Conservation (phyloP, 2,329 filamentous ascomycete genomes). For the Trichoderma citrinoviride region DNA sequence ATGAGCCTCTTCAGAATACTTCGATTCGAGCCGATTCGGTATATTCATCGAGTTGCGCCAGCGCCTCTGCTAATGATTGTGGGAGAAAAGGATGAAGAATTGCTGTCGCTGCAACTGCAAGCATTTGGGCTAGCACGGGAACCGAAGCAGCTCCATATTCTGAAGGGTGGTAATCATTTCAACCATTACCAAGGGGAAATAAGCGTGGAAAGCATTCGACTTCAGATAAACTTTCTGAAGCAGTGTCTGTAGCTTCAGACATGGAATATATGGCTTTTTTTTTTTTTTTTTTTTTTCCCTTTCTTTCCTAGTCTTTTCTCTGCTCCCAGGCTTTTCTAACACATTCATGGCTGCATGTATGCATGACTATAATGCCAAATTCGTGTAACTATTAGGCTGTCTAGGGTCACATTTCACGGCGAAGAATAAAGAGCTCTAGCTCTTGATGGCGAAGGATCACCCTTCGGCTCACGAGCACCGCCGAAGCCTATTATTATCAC, state of each 20-base stretch:
- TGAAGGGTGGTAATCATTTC: slow-evolving; percentile 17
- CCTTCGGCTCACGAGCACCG: too few species aligned
- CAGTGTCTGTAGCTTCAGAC: neutral
- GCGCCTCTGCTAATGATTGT: slow-evolving; percentile 24
- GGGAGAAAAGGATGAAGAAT: slow-evolving; percentile 10
- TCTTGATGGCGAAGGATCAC: too few species aligned
- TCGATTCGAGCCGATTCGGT: slow-evolving; percentile 17
- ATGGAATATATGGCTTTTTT: neutral
- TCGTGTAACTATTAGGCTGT: too few species aligned
- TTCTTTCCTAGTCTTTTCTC: too few species aligned
- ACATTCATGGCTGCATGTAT: too few species aligned
- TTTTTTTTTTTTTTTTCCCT: too few species aligned
- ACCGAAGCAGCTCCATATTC: slow-evolving; percentile 21
- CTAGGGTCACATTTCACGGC: too few species aligned
- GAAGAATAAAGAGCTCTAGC: too few species aligned
- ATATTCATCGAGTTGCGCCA: slow-evolving; percentile 23
- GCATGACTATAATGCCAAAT: too few species aligned
- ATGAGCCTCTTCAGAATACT: slow-evolving; percentile 4
- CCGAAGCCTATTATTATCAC: too few species aligned
- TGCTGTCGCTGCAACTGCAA: slow-evolving; percentile 16
- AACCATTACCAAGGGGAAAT: slow-evolving; percentile 17
- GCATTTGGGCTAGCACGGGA: slow-evolving; percentile 22
- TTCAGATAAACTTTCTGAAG: slow-evolving; percentile 7
- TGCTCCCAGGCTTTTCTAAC: too few species aligned
- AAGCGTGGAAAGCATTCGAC: slow-evolving; percentile 1